Conservation (phyloP, 352 stramenopile species). For the Phytophthora pisi region DNA sequence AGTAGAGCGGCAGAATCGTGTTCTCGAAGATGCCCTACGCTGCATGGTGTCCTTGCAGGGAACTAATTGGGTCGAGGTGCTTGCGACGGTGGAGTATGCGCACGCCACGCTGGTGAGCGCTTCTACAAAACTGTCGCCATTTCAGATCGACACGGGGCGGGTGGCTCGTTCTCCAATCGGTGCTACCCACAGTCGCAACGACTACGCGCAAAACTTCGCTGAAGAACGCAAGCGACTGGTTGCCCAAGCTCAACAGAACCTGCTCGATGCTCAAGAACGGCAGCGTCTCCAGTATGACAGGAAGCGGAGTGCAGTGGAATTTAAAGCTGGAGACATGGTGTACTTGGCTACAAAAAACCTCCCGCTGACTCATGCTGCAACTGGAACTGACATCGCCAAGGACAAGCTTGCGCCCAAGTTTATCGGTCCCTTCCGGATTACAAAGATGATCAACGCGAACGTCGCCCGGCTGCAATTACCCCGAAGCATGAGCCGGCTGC, state of each 20-base stretch:
- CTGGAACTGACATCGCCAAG: background rate
- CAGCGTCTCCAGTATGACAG: background rate
- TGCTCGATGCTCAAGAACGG: slow-evolving; percentile 3
- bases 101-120: slow-evolving; percentile 10
- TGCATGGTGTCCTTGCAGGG: slow-evolving; percentile 15
- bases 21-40: slow-evolving; percentile 5
- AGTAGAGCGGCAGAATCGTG: slow-evolving; percentile 1
- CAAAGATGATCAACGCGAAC: background rate
- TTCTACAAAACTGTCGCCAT: slow-evolving; percentile 15
- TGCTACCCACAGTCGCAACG: slow-evolving; percentile 2
- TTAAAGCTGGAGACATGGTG: slow-evolving; percentile 1
- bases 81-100: slow-evolving; percentile 4
- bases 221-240: background rate
- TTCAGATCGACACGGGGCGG: slow-evolving; percentile 15
- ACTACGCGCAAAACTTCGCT: slow-evolving; percentile 2
- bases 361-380: background rate
- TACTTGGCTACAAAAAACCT: slow-evolving; percentile 1
- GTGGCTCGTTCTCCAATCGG: slow-evolving; percentile 4
- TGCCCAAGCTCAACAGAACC: background rate
- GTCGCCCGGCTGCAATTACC: background rate
- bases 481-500: background rate
- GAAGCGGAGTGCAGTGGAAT: background rate
- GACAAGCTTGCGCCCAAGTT: background rate
- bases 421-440: background rate
- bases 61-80: slow-evolving; percentile 9